Percentiles rank a stretch among this genome's conserved stretches.
These are phyloP conservation scores for Vinca minor DNA, from an alignment of 257 asterid genomes.

Conservation along the genomic window DNA sequence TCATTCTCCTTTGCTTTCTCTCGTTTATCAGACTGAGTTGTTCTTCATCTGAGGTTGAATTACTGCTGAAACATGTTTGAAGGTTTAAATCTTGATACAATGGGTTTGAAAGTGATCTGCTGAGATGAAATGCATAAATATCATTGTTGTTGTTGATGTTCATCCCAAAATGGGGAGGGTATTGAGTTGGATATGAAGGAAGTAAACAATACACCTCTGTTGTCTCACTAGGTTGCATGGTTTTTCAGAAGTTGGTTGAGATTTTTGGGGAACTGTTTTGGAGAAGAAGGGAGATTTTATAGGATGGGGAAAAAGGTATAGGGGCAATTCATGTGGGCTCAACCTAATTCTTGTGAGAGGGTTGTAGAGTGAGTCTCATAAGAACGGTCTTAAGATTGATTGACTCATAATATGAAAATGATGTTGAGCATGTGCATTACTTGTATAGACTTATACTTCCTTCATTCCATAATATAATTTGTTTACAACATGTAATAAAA, in stretches of 20 bases:
- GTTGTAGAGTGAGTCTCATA: too few relatives aligned
- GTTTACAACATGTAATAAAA: too few relatives aligned
- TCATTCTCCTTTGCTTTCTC: constrained; percentile 82
- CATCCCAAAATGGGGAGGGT: constrained; percentile 35
- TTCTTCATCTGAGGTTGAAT: constrained; percentile 83
- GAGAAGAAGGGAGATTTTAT: constrained; percentile 43
- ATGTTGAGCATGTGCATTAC: constrained; percentile 28
- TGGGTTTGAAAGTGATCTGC: constrained; percentile 40
- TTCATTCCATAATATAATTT: too few relatives aligned
- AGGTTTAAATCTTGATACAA: constrained; percentile 46
- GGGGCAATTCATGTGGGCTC: too few relatives aligned
- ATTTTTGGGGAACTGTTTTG: constrained; percentile 12
- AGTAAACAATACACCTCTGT: constrained; percentile 45
- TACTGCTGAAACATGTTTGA: constrained; percentile 59
- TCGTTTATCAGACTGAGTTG: constrained; percentile 57
- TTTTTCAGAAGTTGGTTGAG: constrained; percentile 9
- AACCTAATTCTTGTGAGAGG: too few relatives aligned
- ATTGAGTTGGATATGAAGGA: constrained; percentile 43
- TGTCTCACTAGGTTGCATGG: constrained; percentile 64
- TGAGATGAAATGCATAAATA: constrained; percentile 35
- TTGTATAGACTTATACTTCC: constrained; percentile 15
- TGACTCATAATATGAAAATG: constrained; percentile 29
- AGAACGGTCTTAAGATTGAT: too few relatives aligned
- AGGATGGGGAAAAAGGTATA: constrained; percentile 32
- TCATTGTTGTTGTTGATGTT: constrained; percentile 20